phyloP scores from a whole-genome alignment of 2,329 filamentous ascomycete species.

The Colletotrichum costaricense region DNA sequence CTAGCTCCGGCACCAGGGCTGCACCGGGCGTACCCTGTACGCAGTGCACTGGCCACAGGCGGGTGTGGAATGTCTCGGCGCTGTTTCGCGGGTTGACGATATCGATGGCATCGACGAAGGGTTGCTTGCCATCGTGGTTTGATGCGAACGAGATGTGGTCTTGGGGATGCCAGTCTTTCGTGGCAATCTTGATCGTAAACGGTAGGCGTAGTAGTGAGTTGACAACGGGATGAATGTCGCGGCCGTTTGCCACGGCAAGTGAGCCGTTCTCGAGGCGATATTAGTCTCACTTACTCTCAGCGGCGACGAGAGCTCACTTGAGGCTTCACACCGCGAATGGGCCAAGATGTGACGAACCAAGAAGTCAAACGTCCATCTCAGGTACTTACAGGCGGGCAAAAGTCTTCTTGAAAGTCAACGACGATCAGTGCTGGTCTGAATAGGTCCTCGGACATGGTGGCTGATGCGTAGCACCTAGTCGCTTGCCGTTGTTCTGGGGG shows the following conservation, averaged over 20 bases:
- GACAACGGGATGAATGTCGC: conserved; percentile 75
- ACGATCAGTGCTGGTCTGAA: conserved; percentile 72
- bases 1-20: conserved; percentile 78
- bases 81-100: conserved; percentile 76
- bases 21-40: conserved; percentile 80
- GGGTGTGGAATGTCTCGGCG: conserved; percentile 71
- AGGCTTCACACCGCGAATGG: neutral
- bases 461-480: neutral
- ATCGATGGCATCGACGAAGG: conserved; percentile 73
- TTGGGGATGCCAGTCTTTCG: conserved; percentile 90
- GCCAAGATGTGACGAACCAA: conserved; percentile 17
- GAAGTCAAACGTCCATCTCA: conserved; percentile 8
- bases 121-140: conserved; percentile 76
- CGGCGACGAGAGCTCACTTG: neutral
- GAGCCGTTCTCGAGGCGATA: conserved; percentile 73
- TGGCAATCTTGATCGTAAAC: conserved; percentile 82
- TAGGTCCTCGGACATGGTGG: conserved; percentile 38
- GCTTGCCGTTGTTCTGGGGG: neutral
- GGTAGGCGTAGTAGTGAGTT: conserved; percentile 80
- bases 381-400: conserved; percentile 83
- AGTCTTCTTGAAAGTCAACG: conserved; percentile 94
- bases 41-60: conserved; percentile 93
- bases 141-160: conserved; percentile 89
- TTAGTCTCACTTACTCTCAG: neutral
- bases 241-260: conserved; percentile 83